Conservation (phyloP, 257 asterid genomes). For the Capsicum pubescens region DNA sequence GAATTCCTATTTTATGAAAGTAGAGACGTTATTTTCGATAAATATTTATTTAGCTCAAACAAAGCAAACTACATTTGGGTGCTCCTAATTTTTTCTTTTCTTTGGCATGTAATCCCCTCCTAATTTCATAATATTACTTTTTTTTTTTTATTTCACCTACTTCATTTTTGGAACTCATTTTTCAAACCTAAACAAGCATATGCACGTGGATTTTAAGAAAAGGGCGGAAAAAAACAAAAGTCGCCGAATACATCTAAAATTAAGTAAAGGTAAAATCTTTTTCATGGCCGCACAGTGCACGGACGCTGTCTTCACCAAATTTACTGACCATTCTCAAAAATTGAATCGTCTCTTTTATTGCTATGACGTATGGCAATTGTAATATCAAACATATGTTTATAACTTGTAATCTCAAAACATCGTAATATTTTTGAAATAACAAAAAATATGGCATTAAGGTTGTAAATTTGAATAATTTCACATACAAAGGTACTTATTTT, state of each 20-base stretch:
- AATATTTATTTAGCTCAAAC: neutral
- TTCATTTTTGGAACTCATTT: neutral
- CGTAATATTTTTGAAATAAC: no score
- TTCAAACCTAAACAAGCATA: conserved; percentile 23
- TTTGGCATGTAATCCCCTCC: neutral
- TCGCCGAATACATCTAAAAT: neutral
- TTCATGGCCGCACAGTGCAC: conserved; percentile 30
- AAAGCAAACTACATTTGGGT: neutral
- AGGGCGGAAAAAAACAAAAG: conserved; percentile 1
- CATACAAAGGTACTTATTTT: neutral
- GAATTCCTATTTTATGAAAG: no score
- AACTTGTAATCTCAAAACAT: neutral
- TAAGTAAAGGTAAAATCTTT: conserved; percentile 27
- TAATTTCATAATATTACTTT: neutral
- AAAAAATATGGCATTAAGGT: neutral
- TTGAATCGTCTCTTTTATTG: conserved; percentile 25
- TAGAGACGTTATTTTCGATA: neutral
- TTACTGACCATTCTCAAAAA: neutral
- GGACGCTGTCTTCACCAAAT: conserved; percentile 30
- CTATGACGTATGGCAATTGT: neutral
- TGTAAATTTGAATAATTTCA: neutral
- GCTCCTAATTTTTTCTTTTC: neutral
- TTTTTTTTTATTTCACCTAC: neutral
- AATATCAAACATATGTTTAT: neutral
- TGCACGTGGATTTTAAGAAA: conserved; percentile 33